Conservation (phyloP, 306 rosid genomes). For the Cucumis cinereus region DNA sequence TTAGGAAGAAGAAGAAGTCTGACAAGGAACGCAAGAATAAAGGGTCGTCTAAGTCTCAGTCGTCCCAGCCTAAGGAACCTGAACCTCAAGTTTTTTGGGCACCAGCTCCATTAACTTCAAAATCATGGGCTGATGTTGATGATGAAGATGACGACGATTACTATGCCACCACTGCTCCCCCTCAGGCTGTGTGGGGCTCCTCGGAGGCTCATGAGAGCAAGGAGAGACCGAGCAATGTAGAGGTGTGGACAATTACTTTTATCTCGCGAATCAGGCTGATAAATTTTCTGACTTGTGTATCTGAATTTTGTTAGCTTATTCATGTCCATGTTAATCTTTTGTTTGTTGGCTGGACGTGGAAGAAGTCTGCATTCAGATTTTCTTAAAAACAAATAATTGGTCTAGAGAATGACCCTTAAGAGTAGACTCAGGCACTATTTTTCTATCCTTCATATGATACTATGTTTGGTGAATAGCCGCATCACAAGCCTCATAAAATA, state of each 20-base stretch:
- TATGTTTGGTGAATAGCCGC: not conserved
- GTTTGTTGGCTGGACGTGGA: not conserved
- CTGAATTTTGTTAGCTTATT: not conserved
- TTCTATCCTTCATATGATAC: not conserved
- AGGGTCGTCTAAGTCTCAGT: constrained; percentile 36
- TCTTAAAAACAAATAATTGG: not conserved
- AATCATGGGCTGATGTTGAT: constrained; percentile 87
- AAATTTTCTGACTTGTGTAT: not conserved
- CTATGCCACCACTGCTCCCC: constrained; percentile 63
- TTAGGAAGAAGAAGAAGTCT: constrained; percentile 84
- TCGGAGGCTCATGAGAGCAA: constrained; percentile 37
- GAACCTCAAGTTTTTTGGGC: constrained; percentile 70
- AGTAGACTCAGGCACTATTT: not conserved
- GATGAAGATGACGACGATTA: constrained; percentile 80
- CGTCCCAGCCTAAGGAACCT: constrained; percentile 32
- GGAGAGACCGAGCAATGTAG: constrained; percentile 27
- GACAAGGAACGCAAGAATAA: constrained; percentile 69
- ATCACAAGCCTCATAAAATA: not conserved
- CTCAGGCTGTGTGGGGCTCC: constrained; percentile 48
- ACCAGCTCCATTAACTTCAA: constrained; percentile 54
- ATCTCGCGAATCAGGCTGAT: not conserved
- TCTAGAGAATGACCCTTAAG: not conserved
- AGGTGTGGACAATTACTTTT: constrained; percentile 42
- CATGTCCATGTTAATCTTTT: not conserved
- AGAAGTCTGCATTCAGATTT: not conserved